Evolutionary conservation across 2,329 filamentous ascomycete species (phyloP), one percentile per base, ranked within the genome.

Genomic region (Penicillium vulpinum): DNA sequence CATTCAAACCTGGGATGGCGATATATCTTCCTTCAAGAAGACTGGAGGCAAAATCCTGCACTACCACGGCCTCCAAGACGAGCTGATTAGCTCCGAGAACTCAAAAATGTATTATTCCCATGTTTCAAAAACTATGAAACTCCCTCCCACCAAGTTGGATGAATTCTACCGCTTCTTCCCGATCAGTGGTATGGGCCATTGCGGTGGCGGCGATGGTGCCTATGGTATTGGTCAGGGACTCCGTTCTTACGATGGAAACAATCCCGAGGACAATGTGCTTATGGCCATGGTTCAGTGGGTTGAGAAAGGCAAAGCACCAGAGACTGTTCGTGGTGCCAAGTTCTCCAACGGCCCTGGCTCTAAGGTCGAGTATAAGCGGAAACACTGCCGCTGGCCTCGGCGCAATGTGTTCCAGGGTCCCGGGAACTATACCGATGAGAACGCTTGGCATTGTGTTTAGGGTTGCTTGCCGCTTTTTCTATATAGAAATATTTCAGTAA

Each of bases 171-270:
- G 77, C 43, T 79, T 80, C 62, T 85, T 85, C 63, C 73, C 71
- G 21, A 75, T 85, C n/a, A 81, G 81, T 0, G 83, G 83, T 0
- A 81, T 84, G 79, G 71, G 70, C 11, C 82, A 85, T 66, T 85
- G 82, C 62, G 54, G 56, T 2, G 60, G 63, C 2, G 79, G 78
- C 6, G 70, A 73, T n/a, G 75, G 78, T 39, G 73, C 78, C 3
- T 73, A 76, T 62, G 73, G 72, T 59, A 73, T 81, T 61, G 75
- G 61, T 57, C 78, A 70, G 66, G 67, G 58, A 54, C 24, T 48
- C 4, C 7, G 24, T 1, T 64, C 59, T 7, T 70, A 60, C 40
- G 62, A 62, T 29, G 63, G 64, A 0, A 62, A 38, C n/a, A 56
- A 73, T n/a, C 65, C 72, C 2, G 67, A 75, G 35, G 71, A 78